phyloP scores from a whole-genome alignment of 2,329 filamentous ascomycete genomes.

The Aspergillus tanneri region DNA sequence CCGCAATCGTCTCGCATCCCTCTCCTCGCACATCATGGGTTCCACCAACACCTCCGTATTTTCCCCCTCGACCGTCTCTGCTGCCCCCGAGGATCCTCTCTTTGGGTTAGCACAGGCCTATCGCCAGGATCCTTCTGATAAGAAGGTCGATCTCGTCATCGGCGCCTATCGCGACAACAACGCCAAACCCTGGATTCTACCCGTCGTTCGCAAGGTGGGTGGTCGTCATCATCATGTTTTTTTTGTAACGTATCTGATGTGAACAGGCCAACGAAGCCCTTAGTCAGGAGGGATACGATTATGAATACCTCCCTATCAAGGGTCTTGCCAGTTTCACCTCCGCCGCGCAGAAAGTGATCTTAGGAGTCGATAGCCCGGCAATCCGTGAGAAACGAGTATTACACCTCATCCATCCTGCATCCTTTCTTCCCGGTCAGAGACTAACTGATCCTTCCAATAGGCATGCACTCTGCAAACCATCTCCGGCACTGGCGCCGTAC shows the following conservation, averaged over 20 bases:
- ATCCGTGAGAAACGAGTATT: slow-evolving; percentile 76
- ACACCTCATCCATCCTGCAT: no score
- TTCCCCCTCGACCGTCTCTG: slow-evolving; percentile 72
- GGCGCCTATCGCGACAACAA: slow-evolving; percentile 94
- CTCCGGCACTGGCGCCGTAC: slow-evolving; percentile 93
- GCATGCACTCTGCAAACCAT: slow-evolving; percentile 85
- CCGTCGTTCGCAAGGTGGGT: slow-evolving; percentile 87
- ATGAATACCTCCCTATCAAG: slow-evolving; percentile 97
- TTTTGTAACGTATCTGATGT: neutral
- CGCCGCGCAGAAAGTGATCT: slow-evolving; percentile 86
- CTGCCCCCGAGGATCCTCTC: slow-evolving; percentile 90
- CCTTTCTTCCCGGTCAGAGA: no score
- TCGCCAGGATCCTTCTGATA: slow-evolving; percentile 68
- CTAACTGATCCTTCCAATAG: slow-evolving; percentile 31
- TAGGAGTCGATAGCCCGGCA: slow-evolving; percentile 76
- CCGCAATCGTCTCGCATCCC: slow-evolving; percentile 33
- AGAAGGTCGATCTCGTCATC: slow-evolving; percentile 93
- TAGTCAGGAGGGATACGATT: slow-evolving; percentile 85
- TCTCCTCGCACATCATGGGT: slow-evolving; percentile 63
- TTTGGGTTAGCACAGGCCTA: slow-evolving; percentile 91
- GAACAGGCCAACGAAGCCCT: slow-evolving; percentile 83
- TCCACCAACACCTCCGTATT: slow-evolving; percentile 65
- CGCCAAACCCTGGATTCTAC: slow-evolving; percentile 95
- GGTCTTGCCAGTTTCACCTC: slow-evolving; percentile 81
- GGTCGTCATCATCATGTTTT: neutral